phyloP scores from a whole-genome alignment of 805 yeast genomes.

The Ogataea sp. region DNA sequence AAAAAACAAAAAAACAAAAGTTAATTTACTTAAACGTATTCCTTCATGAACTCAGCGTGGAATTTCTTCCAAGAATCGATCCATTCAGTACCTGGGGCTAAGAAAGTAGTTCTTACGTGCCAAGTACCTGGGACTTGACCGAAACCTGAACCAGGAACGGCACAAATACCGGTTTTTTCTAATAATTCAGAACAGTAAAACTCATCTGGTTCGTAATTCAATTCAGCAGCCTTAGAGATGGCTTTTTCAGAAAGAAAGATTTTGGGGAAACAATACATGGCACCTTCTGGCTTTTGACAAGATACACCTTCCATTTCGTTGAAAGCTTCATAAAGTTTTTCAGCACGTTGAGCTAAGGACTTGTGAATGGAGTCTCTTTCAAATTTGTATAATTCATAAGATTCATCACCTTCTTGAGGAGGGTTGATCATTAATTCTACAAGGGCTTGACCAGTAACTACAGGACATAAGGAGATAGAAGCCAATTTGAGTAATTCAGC shows the following conservation, averaged over 20 bases:
- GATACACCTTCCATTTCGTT: conserved; percentile 68
- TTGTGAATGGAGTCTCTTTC: conserved; percentile 60
- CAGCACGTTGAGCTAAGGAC: conserved; percentile 58
- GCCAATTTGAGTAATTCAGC: conserved; percentile 77
- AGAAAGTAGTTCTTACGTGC: conserved; percentile 93
- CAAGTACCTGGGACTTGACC: conserved; percentile 87
- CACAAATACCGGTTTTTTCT: conserved; percentile 89
- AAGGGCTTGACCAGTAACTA: conserved; percentile 89
- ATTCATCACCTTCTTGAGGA: conserved; percentile 69
- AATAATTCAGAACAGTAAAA: conserved; percentile 79
- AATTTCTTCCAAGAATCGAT: conserved; percentile 69
- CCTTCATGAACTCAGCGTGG: conserved; percentile 62
- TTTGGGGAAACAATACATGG: conserved; percentile 93
- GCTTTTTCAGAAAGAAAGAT: conserved; percentile 60
- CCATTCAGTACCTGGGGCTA: conserved; percentile 94
- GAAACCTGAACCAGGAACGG: conserved; percentile 96
- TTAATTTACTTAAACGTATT: conserved; percentile 29
- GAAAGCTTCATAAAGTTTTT: conserved; percentile 61
- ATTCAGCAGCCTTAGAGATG: conserved; percentile 47
- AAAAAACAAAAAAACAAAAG: conserved; percentile 6
- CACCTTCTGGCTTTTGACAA: conserved; percentile 91
- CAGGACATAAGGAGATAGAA: conserved; percentile 88
- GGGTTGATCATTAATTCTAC: conserved; percentile 93
- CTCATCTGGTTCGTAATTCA: conserved; percentile 67
- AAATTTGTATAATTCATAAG: conserved; percentile 54